Base-by-base conservation (phyloP, 2,329 filamentous ascomycete genomes). In the Penicillium sp. region DNA sequence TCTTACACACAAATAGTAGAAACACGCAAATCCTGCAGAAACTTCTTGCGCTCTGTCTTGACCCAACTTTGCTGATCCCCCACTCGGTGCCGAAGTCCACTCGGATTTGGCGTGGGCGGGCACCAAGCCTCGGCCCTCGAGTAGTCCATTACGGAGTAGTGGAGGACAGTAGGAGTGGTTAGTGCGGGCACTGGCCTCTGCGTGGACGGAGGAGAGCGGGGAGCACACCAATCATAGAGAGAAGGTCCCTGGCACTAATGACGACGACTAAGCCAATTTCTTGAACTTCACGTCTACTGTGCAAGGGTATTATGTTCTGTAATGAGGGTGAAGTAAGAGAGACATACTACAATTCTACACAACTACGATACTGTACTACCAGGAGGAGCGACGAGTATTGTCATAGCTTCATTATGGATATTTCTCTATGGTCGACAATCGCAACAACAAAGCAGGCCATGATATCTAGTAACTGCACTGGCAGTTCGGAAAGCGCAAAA, bases 321-420 rank as follows among this genome's bases (percentile, higher is more conserved):
- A 28, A 28, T 28, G 25, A 28, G 25, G 25, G 25, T 28, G 25
- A 28, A 28, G 25, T 22, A 22, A 28, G 25, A 28, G 4, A 28
- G 4, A 6, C 25, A 28, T 28, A 28, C 25, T 31, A 8, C 31
- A 31, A 31, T 31, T 2, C 31, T 7, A 31, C 31, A 10, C 1
- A 31, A 31, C 28, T 2, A 38, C 14, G 8, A 22, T 45, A 54
- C 22, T 34, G 17, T 5, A 54, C 11, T 35, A 58, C 39, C 20
- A 3, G 5, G 50, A 28, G 25, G 25, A 45, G 34, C 41, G 12
- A 58, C 28, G 12, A 38, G 39, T 42, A 48, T 54, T 59, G 55
- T 64, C 63, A 66, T 64, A 58, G 64, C 62, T 62, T 67, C 63
- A 63, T 65, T 63, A 63, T 62, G 28, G 22, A 22, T 22, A 53